phyloP scores from a whole-genome alignment of 2,329 filamentous ascomycete species.

The Emergomyces orientalis region DNA sequence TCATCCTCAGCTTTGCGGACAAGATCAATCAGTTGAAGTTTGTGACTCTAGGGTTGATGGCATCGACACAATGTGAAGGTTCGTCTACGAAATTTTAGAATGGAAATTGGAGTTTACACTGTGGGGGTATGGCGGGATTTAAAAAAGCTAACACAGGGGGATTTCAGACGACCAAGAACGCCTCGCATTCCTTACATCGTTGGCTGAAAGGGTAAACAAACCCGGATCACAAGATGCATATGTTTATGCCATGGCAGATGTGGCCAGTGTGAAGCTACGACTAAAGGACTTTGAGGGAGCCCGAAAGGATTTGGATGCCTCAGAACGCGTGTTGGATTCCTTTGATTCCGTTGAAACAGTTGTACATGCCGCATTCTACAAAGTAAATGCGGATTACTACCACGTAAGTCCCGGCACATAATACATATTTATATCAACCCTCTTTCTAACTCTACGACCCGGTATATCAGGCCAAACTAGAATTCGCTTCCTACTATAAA shows the following conservation, averaged over 20 bases:
- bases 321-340: constrained; percentile 76
- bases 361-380: constrained; percentile 94
- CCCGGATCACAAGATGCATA: constrained; percentile 89
- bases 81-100: not conserved
- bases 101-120: constrained; percentile 3
- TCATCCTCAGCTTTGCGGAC: constrained; percentile 91
- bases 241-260: constrained; percentile 85
- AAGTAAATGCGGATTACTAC: constrained; percentile 90
- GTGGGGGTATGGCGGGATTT: not conserved
- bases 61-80: constrained; percentile 64
- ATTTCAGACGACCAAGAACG: constrained; percentile 57
- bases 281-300: constrained; percentile 72
- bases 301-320: constrained; percentile 74
- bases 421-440: not conserved
- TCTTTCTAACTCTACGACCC: not conserved
- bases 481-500: constrained; percentile 95
- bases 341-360: constrained; percentile 94
- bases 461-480: constrained; percentile 56
- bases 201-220: constrained; percentile 82
- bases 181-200: constrained; percentile 70
- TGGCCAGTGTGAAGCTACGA: constrained; percentile 76
- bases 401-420: constrained; percentile 45
- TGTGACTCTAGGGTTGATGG: constrained; percentile 78
- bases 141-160: not conserved
- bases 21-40: constrained; percentile 99